These are phyloP conservation scores for Quambalaria eucalypti DNA, from an alignment of 1,284 basidiomycete species.

Conservation along the genomic window DNA sequence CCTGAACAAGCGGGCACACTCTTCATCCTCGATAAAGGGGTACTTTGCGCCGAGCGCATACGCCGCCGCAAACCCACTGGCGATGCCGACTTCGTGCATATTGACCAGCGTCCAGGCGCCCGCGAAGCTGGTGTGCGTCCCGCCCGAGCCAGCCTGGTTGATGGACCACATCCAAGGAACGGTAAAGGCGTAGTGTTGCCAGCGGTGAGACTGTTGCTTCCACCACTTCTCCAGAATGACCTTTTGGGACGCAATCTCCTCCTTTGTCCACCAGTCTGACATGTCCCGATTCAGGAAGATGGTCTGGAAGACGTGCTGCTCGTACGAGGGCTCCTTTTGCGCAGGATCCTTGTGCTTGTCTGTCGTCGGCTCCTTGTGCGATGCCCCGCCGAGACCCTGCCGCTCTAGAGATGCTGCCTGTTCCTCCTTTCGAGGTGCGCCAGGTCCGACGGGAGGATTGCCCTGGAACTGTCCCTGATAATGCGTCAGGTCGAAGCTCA, in stretches of 20 bases:
- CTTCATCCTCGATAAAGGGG: constrained; percentile 46
- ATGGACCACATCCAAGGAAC: constrained; percentile 60
- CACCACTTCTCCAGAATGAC: constrained; percentile 57
- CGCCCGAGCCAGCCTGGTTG: constrained; percentile 49
- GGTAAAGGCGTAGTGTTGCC: constrained; percentile 54
- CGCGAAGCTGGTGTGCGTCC: constrained; percentile 48
- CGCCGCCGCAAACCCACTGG: constrained; percentile 57
- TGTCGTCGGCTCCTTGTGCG: constrained; percentile 1
- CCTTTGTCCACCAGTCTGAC: constrained; percentile 53
- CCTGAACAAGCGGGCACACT: constrained; percentile 52
- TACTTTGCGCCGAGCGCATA: constrained; percentile 56
- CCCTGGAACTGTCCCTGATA: constrained; percentile 55
- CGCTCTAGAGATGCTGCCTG: constrained; percentile 23
- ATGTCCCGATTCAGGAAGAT: constrained; percentile 58
- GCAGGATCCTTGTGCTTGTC: constrained; percentile 1
- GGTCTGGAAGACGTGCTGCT: constrained; percentile 58
- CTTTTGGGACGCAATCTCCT: constrained; percentile 53
- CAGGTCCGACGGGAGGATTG: constrained; percentile 15
- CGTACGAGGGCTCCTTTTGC: constrained; percentile 35
- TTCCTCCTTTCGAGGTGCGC: constrained; percentile 11
- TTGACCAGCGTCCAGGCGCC: constrained; percentile 51
- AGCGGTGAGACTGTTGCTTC: constrained; percentile 58
- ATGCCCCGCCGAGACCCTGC: constrained; percentile 9
- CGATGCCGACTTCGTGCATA: constrained; percentile 58
- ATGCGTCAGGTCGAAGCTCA: constrained; percentile 55